These are phyloP conservation scores for Aspergillus phoenicis DNA, from an alignment of 2,329 filamentous ascomycete genomes.

Conservation along the genomic window DNA sequence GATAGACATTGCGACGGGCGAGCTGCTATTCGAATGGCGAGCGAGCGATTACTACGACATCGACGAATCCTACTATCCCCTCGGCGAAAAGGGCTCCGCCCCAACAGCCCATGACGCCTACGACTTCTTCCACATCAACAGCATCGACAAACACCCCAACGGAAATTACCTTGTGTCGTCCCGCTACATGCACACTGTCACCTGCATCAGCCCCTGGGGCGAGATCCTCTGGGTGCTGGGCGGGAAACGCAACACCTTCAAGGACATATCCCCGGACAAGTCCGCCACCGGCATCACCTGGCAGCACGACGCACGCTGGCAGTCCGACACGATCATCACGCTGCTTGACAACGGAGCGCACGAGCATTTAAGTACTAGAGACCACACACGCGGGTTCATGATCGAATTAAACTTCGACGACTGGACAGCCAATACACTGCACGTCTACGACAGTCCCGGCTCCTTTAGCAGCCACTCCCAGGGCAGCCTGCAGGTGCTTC, in stretches of 20 bases:
- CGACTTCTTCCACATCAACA: constrained; percentile 52
- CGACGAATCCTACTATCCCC: constrained; percentile 23
- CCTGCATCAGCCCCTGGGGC: constrained; percentile 26
- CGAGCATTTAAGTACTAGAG: constrained; percentile 14
- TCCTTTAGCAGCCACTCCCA: constrained; percentile 18
- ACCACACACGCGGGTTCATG: constrained; percentile 26
- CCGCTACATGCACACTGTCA: constrained; percentile 42
- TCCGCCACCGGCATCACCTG: constrained; percentile 29
- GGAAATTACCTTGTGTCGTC: constrained; percentile 19
- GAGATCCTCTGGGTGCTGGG: constrained; percentile 32
- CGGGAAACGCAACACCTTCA: constrained; percentile 34
- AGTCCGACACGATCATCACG: constrained; percentile 24
- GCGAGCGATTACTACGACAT: constrained; percentile 45
- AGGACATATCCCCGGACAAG: constrained; percentile 24
- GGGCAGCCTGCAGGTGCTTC: constrained; percentile 22
- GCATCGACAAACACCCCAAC: constrained; percentile 52
- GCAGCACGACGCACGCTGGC: constrained; percentile 37
- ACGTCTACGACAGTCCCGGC: constrained; percentile 24
- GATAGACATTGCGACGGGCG: constrained; percentile 17
- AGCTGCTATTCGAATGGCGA: constrained; percentile 51
- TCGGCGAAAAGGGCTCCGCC: constrained; percentile 20
- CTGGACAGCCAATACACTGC: constrained; percentile 47
- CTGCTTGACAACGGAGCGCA: constrained; percentile 32
- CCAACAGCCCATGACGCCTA: constrained; percentile 44
- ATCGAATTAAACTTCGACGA: constrained; percentile 47